phyloP scores from a whole-genome alignment of 768 basidiomycete species.

The Paxillus involutus region DNA sequence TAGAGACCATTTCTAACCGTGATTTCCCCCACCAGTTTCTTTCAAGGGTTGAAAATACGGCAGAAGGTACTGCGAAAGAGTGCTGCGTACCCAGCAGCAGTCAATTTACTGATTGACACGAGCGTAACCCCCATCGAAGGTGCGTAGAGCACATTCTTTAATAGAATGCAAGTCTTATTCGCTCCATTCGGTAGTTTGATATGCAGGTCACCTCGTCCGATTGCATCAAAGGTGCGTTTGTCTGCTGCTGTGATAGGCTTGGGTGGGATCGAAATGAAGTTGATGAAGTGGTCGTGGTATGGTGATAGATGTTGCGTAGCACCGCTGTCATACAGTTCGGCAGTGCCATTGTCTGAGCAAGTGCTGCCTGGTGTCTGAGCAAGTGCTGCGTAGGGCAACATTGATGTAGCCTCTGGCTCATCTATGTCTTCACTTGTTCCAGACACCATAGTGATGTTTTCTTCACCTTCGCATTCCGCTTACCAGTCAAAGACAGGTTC shows the following conservation, averaged over 20 bases:
- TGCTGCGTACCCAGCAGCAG: neutral
- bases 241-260: neutral
- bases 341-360: no score
- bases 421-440: no score
- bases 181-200: no score
- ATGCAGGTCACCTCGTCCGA: conserved; percentile 11
- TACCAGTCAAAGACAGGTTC: no score
- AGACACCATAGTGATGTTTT: no score
- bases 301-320: no score
- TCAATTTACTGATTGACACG: conserved; percentile 14
- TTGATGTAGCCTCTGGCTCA: neutral
- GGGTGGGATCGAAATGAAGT: conserved; percentile 11
- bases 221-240: conserved; percentile 22
- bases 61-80: conserved; percentile 3
- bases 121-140: conserved; percentile 3
- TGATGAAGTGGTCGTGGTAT: neutral
- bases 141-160: no score
- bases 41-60: neutral
- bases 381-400: neutral
- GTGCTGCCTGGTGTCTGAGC: no score
- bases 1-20: neutral
- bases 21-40: neutral
- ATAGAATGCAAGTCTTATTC: no score
- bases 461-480: no score
- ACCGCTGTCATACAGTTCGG: no score